Percentiles rank a stretch among this genome's conserved stretches.
These are phyloP conservation scores for Naganishia friedmannii DNA, from an alignment of 768 basidiomycete genomes.

Conservation along the genomic window DNA sequence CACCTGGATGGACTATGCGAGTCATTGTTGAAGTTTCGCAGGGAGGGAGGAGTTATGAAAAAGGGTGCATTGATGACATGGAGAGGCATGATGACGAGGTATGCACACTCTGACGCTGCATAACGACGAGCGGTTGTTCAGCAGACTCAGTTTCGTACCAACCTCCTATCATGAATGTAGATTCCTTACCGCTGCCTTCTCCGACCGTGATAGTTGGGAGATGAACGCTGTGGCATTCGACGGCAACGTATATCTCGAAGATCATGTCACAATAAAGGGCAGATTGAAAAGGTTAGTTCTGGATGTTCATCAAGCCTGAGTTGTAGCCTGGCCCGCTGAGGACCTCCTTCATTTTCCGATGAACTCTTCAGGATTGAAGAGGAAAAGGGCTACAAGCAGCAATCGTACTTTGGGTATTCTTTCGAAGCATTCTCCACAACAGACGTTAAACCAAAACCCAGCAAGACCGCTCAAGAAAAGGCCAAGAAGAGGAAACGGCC, in stretches of 20 bases:
- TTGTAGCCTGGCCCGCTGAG: background rate
- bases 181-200: conserved; percentile 50
- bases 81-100: conserved; percentile 53
- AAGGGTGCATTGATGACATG: conserved; percentile 48
- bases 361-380: conserved; percentile 31
- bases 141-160: background rate
- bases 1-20: conserved; percentile 50
- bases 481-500: conserved; percentile 25
- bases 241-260: conserved; percentile 50
- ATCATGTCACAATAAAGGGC: conserved; percentile 41
- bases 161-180: conserved; percentile 32
- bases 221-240: conserved; percentile 48
- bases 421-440: conserved; percentile 50
- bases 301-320: background rate
- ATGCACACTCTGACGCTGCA: conserved; percentile 7
- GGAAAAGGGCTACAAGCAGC: conserved; percentile 39
- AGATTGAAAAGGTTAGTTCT: conserved; percentile 34
- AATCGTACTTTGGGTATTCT: conserved; percentile 47
- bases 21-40: conserved; percentile 33
- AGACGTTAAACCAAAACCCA: background rate
- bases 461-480: conserved; percentile 13
- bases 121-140: background rate
- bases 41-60: conserved; percentile 31
- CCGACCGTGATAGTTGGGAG: conserved; percentile 49
- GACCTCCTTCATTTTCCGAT: background rate